Base-by-base conservation (phyloP, 306 rosid genomes). In the Hippophae tibetana region DNA sequence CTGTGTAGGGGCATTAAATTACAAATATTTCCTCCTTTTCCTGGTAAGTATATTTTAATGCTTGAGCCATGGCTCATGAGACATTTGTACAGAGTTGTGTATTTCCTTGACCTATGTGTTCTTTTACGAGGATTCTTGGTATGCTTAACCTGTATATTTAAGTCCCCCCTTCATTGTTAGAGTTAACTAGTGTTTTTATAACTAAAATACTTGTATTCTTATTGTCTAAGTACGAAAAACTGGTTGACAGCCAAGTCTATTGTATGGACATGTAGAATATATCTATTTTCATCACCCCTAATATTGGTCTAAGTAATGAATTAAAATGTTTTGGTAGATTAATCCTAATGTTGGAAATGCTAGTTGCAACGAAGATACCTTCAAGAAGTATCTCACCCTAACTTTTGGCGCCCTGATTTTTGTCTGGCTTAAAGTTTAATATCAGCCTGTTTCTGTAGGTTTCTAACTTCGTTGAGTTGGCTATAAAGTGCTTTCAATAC, bases 1-100 rank as follows among this genome's bases (percentile, higher is more conserved):
- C 77, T 93, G 99, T 74, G 97, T 93, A 1, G 99, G 99, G 60
- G 97, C 99, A 42, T 73, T 78, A 69, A 93, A 93, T 78, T 93
- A 93, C 81, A 93, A 88, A 52, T 82, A 86, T 78, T 93, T 93
- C 74, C 94, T 93, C 72, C 83, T 93, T 47, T 93, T 93, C 81
- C 77, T 93, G 95, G 99, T 93, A 81, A 64, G 95, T 65, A 65
- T 56, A 41, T 52, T 61, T 48, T 42, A 5, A 64, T 27, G 70
- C 48, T 53, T 61, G 47, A 46, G 53, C 49, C 25, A 13, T 47
- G 38, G 5, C 38, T 4, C 3, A 63, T 60, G 10, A 44, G 42
- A 38, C 43, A 27, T 53, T 31, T 31, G 3, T 31, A 31, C 3
- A 31, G 38, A 31, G 5, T 31, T 31, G 38, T 31, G 38, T 31